phyloP scores from a whole-genome alignment of 23 red algal species.

The Chondrus crispus region DNA sequence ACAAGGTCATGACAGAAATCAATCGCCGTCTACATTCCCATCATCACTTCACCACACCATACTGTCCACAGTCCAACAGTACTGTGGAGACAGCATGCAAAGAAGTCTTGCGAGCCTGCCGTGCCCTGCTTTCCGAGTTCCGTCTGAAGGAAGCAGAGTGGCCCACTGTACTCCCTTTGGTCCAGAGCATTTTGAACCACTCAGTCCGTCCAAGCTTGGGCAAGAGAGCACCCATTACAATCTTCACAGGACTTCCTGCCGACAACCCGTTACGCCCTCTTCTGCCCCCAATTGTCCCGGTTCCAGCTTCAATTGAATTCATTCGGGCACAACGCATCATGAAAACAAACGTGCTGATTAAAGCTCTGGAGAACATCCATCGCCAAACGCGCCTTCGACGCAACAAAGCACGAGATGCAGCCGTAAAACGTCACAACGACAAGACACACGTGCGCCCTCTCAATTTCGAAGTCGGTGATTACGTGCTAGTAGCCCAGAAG shows the following conservation, averaged over 20 bases:
- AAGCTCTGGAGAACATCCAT: background rate
- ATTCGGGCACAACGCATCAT: too few relatives aligned
- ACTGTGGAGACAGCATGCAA: conserved; percentile 2
- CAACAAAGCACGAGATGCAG: background rate
- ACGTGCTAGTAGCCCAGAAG: background rate
- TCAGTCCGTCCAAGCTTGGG: background rate
- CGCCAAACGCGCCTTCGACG: background rate
- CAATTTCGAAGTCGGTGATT: background rate
- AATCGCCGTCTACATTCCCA: background rate
- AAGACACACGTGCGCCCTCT: background rate
- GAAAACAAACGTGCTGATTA: too few relatives aligned
- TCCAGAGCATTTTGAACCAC: conserved; percentile 7
- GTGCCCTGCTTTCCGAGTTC: background rate
- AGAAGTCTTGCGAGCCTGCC: background rate
- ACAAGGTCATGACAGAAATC: background rate
- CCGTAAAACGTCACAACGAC: background rate
- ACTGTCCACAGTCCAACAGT: background rate
- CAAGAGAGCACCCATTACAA: background rate
- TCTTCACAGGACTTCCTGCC: background rate
- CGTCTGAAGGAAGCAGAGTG: background rate
- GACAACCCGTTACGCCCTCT: background rate
- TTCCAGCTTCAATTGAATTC: too few relatives aligned
- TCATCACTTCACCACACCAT: background rate
- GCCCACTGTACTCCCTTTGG: background rate
- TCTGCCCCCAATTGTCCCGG: too few relatives aligned